Base-by-base conservation (phyloP, 768 basidiomycete species). In the Tylopilus sp. region DNA sequence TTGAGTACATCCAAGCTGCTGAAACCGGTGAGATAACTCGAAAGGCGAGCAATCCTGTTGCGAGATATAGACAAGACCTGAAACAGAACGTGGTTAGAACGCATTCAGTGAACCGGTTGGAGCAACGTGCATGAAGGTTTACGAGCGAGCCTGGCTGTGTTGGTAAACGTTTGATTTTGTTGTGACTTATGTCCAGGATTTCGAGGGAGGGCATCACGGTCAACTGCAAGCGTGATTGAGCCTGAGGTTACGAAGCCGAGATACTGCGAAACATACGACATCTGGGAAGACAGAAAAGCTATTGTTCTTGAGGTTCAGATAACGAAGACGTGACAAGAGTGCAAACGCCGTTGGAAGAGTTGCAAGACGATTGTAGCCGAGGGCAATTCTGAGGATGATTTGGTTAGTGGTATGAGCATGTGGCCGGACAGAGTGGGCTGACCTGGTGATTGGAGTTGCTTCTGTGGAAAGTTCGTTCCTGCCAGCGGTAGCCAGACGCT, bases 161-260 rank as follows among this genome's bases (percentile, higher is more conserved):
- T 11, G 97, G 97, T 20, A 98, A 73, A 44, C 76, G 73, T 65
- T 80, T 85, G 59, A 99, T 81, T 70, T 86, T 91, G 73, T 99
- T 99, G 57, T 90, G 84, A 57, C 91, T 94, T 39, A 99, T 79
- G 68, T 99, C 97, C 56, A 99, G 74, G 52, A 94, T 95, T 70
- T 99, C 95, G 48, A 99, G 77, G 6, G 86, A 86, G 3, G 86
- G 82, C 73, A 98, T 83, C 17, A 82, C 73, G 40, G 89, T 91
- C 40, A 97, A 76, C 94, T 95, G 58, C 12, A 40, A 30, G 20
- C 28, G 18, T 20, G 48, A 69, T 28, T 63, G 57, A 40, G 22
- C 11, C 12, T 25, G 21, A 15, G 49, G 36, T n/a, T 30, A 22
- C 42, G 20, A 48, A 51, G 36, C 55, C 45, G 39, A 13, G 40